Evolutionary conservation across 1,284 basidiomycete species (phyloP).

Genomic region (Marasmius oreades): DNA sequence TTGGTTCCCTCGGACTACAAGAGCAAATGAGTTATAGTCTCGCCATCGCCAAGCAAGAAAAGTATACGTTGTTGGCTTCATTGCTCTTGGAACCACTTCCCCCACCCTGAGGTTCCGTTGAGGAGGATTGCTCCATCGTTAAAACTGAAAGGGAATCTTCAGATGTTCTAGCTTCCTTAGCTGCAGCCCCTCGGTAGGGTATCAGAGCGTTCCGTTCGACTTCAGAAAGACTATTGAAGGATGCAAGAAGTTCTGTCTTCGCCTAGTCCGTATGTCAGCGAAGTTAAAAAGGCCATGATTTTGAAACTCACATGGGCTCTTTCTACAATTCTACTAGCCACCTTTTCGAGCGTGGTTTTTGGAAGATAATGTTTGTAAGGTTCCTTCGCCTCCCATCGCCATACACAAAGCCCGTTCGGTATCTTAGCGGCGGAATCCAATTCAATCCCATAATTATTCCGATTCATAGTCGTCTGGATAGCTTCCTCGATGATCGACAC

Average conservation of each 20-base stretch:
- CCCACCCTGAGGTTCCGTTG: slow-evolving; percentile 6
- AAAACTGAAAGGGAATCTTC: slow-evolving; percentile 8
- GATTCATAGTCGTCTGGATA: slow-evolving; percentile 55
- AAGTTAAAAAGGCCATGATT: neutral
- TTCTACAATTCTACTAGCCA: slow-evolving; percentile 60
- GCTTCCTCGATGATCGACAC: slow-evolving; percentile 53
- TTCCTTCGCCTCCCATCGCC: slow-evolving; percentile 84
- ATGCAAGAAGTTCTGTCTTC: slow-evolving; percentile 47
- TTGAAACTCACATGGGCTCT: slow-evolving; percentile 53
- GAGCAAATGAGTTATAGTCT: neutral
- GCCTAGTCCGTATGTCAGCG: slow-evolving; percentile 41
- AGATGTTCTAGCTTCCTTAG: slow-evolving; percentile 25
- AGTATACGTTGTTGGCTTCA: slow-evolving; percentile 23
- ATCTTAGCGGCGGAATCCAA: slow-evolving; percentile 42
- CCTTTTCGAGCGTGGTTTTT: slow-evolving; percentile 62
- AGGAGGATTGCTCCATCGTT: slow-evolving; percentile 21
- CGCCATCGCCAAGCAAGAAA: neutral
- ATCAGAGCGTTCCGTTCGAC: slow-evolving; percentile 52
- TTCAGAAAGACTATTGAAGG: slow-evolving; percentile 55
- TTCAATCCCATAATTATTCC: slow-evolving; percentile 76
- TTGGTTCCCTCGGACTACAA: slow-evolving; percentile 9
- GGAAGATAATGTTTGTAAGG: slow-evolving; percentile 63
- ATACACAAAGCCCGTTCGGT: slow-evolving; percentile 65
- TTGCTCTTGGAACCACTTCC: slow-evolving; percentile 23
- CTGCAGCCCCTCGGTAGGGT: slow-evolving; percentile 42